Conservation (phyloP, 1,284 basidiomycete genomes). For the Austroboletus novae-zelandiae region DNA sequence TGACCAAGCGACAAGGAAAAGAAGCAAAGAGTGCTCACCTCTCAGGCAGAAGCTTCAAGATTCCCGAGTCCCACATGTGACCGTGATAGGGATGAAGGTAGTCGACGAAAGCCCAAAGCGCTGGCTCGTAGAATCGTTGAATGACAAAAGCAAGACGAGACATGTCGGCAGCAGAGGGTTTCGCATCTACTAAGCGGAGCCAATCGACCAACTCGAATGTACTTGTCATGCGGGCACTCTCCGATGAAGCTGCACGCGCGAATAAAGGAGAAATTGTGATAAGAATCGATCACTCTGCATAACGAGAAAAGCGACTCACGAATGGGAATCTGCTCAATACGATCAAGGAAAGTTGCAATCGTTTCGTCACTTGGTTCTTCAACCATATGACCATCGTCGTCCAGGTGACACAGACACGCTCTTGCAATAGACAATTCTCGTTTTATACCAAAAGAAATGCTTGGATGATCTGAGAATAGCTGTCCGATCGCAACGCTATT, state of each 20-base stretch:
- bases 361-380: slow-evolving; percentile 11
- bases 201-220: slow-evolving; percentile 61
- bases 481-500: slow-evolving; percentile 20
- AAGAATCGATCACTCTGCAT: neutral
- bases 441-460: slow-evolving; percentile 43
- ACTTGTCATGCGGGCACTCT: slow-evolving; percentile 30
- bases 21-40: slow-evolving; percentile 29
- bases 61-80: slow-evolving; percentile 39
- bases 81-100: slow-evolving; percentile 42
- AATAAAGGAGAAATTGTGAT: neutral
- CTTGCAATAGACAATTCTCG: slow-evolving; percentile 44
- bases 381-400: slow-evolving; percentile 4
- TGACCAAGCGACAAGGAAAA: neutral
- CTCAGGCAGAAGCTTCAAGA: slow-evolving; percentile 18
- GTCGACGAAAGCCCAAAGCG: slow-evolving; percentile 43
- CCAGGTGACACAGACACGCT: slow-evolving; percentile 32
- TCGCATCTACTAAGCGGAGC: slow-evolving; percentile 47
- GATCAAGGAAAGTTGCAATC: slow-evolving; percentile 41
- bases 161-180: slow-evolving; percentile 37
- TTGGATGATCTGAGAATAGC: slow-evolving; percentile 36
- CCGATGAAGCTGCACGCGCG: slow-evolving; percentile 34
- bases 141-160: slow-evolving; percentile 41
- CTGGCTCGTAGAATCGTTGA: slow-evolving; percentile 40
- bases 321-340: slow-evolving; percentile 39
- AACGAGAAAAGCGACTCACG: slow-evolving; percentile 36